A percentile compares a stretch with the other conserved stretches of the same genome.
Evolutionary conservation across 768 basidiomycete genomes (phyloP).

Genomic region (Agrocybe pediades): DNA sequence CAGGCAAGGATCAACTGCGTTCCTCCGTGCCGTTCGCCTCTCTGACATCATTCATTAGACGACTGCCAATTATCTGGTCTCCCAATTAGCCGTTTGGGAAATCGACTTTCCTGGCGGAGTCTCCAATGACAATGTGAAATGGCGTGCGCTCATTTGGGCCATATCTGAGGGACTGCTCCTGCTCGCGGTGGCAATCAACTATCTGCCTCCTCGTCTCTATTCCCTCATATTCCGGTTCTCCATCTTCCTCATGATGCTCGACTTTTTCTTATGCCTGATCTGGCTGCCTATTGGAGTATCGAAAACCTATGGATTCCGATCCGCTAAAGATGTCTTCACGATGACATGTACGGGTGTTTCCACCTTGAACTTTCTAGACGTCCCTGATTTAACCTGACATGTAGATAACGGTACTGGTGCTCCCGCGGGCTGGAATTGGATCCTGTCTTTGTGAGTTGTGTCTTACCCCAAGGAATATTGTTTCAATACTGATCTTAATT

Average conservation of each 20-base stretch:
- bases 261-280: constrained; percentile 85
- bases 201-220: constrained; percentile 77
- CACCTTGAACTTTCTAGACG: neutral
- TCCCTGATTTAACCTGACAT: neutral
- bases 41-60: constrained; percentile 45
- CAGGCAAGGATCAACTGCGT: constrained; percentile 50
- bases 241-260: constrained; percentile 73
- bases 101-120: constrained; percentile 83
- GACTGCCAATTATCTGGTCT: constrained; percentile 88
- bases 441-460: constrained; percentile 74
- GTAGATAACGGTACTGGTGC: constrained; percentile 90
- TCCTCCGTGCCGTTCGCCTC: neutral
- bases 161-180: constrained; percentile 74
- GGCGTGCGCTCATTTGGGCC: constrained; percentile 84
- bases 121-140: constrained; percentile 72
- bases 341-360: constrained; percentile 61
- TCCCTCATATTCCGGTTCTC: constrained; percentile 79
- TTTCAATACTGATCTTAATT: neutral
- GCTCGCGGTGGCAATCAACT: constrained; percentile 79
- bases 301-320: constrained; percentile 86
- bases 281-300: constrained; percentile 94
- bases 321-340: constrained; percentile 82
- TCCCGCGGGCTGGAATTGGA: constrained; percentile 88
- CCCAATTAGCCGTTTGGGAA: constrained; percentile 79
- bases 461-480: neutral